Percentiles rank a stretch among this genome's conserved stretches.
phyloP scores from a whole-genome alignment of 2,329 filamentous ascomycete genomes.

The Colletotrichum sp. region DNA sequence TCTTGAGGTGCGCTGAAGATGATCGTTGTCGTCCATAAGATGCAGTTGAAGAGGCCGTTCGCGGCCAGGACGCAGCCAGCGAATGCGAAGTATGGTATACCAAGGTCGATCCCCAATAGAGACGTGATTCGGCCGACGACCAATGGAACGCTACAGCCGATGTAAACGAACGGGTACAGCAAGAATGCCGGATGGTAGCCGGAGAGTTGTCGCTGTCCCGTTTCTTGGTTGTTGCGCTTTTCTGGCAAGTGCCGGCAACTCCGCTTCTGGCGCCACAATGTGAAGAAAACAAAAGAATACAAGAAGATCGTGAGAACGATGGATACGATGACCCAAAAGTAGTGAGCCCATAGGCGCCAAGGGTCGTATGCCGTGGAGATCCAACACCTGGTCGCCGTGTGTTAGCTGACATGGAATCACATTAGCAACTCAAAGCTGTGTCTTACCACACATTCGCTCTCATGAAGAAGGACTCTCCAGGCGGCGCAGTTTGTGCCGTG shows the following conservation, averaged over 20 bases:
- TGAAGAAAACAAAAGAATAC: slow-evolving; percentile 45
- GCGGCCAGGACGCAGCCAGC: slow-evolving; percentile 56
- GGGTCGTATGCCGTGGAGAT: slow-evolving; percentile 55
- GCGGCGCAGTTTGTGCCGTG: not conserved
- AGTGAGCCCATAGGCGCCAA: slow-evolving; percentile 64
- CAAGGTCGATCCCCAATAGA: slow-evolving; percentile 53
- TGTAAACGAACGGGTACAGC: slow-evolving; percentile 66
- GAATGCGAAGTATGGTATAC: slow-evolving; percentile 53
- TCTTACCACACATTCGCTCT: slow-evolving; percentile 13
- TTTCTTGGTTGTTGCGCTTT: not conserved
- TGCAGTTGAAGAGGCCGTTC: slow-evolving; percentile 49
- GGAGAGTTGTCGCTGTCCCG: not conserved
- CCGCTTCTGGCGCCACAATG: slow-evolving; percentile 29
- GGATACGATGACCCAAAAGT: slow-evolving; percentile 63
- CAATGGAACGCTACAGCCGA: slow-evolving; percentile 66
- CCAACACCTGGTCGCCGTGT: slow-evolving; percentile 57
- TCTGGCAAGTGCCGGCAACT: slow-evolving; percentile 4
- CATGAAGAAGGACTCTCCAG: slow-evolving; percentile 10
- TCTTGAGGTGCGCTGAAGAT: slow-evolving; percentile 36
- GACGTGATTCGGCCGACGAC: slow-evolving; percentile 62
- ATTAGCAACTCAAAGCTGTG: not conserved
- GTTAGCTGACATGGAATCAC: not conserved
- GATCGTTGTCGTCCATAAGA: slow-evolving; percentile 34
- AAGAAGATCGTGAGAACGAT: slow-evolving; percentile 41
- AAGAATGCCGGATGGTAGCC: slow-evolving; percentile 48